A percentile compares a stretch with the other conserved stretches of the same genome.
Conservation (phyloP, 2,329 filamentous ascomycete species). For the Fusarium sp. region DNA sequence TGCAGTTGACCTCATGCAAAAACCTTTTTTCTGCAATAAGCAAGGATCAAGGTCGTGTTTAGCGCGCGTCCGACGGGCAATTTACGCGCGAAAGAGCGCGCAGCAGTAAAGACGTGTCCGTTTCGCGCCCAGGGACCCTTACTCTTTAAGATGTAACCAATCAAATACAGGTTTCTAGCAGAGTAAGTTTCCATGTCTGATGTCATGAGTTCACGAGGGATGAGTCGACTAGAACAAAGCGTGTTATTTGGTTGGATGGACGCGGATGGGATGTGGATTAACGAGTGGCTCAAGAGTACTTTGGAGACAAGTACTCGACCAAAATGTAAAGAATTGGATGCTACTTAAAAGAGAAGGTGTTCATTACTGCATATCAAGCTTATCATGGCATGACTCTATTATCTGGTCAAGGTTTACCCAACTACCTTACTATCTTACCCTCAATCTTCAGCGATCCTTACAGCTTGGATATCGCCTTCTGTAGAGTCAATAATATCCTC, state of each 20-base stretch:
- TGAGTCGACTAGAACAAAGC: slow-evolving; percentile 14
- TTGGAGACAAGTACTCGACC: slow-evolving; percentile 15
- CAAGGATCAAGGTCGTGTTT: slow-evolving; percentile 16
- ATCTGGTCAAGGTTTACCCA: neutral
- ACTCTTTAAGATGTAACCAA: slow-evolving; percentile 37
- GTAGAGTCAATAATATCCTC: neutral
- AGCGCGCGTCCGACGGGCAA: slow-evolving; percentile 41
- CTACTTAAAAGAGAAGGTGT: neutral
- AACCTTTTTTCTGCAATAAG: neutral
- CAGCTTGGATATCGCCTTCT: neutral
- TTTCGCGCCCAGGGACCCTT: slow-evolving; percentile 36
- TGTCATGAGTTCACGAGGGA: slow-evolving; percentile 37
- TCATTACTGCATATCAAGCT: neutral
- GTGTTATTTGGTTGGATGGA: slow-evolving; percentile 41
- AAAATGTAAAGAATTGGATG: neutral
- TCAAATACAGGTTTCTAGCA: slow-evolving; percentile 15
- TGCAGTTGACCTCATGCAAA: slow-evolving; percentile 5
- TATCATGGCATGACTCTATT: neutral
- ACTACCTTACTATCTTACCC: neutral
- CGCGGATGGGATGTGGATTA: slow-evolving; percentile 11
- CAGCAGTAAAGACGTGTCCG: slow-evolving; percentile 28
- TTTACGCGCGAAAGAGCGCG: slow-evolving; percentile 46
- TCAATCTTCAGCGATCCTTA: neutral
- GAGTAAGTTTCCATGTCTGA: slow-evolving; percentile 7
- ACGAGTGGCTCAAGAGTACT: slow-evolving; percentile 22